These are phyloP conservation scores for Mortierella sp. DNA, from an alignment of 371 early-diverging fungal species.

Conservation along the genomic window DNA sequence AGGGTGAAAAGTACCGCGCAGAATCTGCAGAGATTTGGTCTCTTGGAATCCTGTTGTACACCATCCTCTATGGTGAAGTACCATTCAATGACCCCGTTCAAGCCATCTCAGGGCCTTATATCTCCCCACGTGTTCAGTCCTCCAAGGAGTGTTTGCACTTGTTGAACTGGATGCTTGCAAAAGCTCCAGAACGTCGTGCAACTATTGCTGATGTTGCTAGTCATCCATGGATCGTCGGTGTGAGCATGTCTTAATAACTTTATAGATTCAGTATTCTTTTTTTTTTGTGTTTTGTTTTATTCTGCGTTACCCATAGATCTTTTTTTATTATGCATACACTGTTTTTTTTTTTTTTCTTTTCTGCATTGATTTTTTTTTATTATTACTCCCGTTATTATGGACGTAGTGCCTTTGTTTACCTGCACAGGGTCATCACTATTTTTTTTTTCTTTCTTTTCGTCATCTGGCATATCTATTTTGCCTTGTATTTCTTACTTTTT, in stretches of 20 bases:
- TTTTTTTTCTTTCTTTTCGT: no score
- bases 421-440: no score
- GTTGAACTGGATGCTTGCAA: slow-evolving; percentile 75
- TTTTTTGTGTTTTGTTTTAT: no score
- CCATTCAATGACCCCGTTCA: slow-evolving; percentile 74
- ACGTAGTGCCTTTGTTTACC: no score
- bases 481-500: no score
- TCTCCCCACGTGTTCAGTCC: slow-evolving; percentile 59
- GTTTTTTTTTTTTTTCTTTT: no score
- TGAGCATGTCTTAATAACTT: slow-evolving; percentile 29
- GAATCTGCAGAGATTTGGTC: slow-evolving; percentile 89
- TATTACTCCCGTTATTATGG: no score
- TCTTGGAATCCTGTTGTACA: slow-evolving; percentile 82
- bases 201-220: slow-evolving; percentile 71
- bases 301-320: no score
- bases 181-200: slow-evolving; percentile 67
- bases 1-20: slow-evolving; percentile 75
- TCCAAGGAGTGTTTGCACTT: slow-evolving; percentile 69
- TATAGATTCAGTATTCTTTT: no score
- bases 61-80: slow-evolving; percentile 78
- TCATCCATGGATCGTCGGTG: slow-evolving; percentile 70
- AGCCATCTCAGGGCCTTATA: slow-evolving; percentile 64
- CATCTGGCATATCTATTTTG: no score
- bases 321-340: no score
- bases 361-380: no score